These are phyloP conservation scores for Phoma sp. DNA, from an alignment of 2,329 filamentous ascomycete species.

Conservation along the genomic window DNA sequence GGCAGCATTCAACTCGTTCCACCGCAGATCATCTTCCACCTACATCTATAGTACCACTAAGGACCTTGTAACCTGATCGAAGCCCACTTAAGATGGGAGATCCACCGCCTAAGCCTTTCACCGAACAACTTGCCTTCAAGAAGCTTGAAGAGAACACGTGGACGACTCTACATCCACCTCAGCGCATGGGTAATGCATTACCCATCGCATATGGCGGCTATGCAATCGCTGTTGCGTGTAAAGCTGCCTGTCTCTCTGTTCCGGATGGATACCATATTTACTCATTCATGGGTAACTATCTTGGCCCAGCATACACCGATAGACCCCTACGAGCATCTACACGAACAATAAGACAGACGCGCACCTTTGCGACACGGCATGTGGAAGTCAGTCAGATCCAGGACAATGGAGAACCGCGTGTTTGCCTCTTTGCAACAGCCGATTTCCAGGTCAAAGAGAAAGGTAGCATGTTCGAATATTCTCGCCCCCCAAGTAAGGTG, in stretches of 20 bases:
- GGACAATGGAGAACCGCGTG: slow-evolving; percentile 45
- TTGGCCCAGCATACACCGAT: slow-evolving; percentile 54
- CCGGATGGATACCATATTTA: slow-evolving; percentile 51
- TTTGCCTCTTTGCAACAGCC: slow-evolving; percentile 52
- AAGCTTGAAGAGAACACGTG: slow-evolving; percentile 18
- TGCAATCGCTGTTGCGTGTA: slow-evolving; percentile 50
- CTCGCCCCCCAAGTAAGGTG: slow-evolving; percentile 39
- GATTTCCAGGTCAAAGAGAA: slow-evolving; percentile 57
- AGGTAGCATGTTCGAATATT: slow-evolving; percentile 46
- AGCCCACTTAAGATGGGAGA: slow-evolving; percentile 2
- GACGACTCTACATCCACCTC: slow-evolving; percentile 40
- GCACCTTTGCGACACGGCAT: slow-evolving; percentile 56
- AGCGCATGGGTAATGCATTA: slow-evolving; percentile 43
- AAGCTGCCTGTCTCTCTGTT: slow-evolving; percentile 51
- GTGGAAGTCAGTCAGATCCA: slow-evolving; percentile 54
- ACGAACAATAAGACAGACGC: slow-evolving; percentile 50
- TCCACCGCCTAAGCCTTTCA: slow-evolving; percentile 11
- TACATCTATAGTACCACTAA: not conserved
- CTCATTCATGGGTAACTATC: slow-evolving; percentile 55
- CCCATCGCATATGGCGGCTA: slow-evolving; percentile 56
- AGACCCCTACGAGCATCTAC: slow-evolving; percentile 49
- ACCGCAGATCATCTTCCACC: not conserved
- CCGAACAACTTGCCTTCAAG: slow-evolving; percentile 23
- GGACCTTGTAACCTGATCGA: not conserved
- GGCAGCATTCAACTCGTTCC: not conserved